Base-by-base conservation (phyloP, 192 early-diverging fungal genomes). In the Coemansia sp. region DNA sequence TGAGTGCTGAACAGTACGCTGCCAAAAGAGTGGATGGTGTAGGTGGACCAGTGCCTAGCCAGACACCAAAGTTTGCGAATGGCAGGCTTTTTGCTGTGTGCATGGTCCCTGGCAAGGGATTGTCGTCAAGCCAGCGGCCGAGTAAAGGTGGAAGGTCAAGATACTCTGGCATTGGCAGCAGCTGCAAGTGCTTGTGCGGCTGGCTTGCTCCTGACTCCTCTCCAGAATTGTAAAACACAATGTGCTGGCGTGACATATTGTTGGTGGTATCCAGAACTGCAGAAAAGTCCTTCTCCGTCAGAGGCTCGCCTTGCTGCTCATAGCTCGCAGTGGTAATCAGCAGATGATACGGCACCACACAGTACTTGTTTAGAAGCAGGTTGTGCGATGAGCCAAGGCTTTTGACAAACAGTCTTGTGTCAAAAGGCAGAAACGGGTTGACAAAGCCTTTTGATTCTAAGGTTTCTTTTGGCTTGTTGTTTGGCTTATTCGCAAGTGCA, bases 121-220 rank as follows among this genome's bases (percentile, higher is more conserved):
- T 37, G 8, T 67, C 72, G 15, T 49, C 59, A 23, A 67, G 54
- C 76, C 74, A 79, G 12, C 75, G 61, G 9, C 61, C n/a, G 39
- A 68, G 40, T 5, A 65, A 57, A 16, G 74, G 74, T 16, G 73
- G 71, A 37, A 48, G 16, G 13, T 39, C 65, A 72, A 72, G 56
- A 57, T 62, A 67, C 40, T 66, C 59, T 11, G 75, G 76, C 76
- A 85, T 77, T 16, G 87, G 87, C 49, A 90, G 65, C 18, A 89
- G 37, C 77, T 90, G 89, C n/a, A 88, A 23, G 53, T 90, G 89
- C 60, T 89, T 89, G 72, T 90, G 89, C 16, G 87, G 87, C 58
- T 84, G 82, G 42, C 82, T 84, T 32, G 82, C 82, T 0, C 82
- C 82, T 5, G 82, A 84, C 38, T 79, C 74, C 23, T 76, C 75